Conservation (phyloP, 768 basidiomycete species). For the Saitozyma podzolica region DNA sequence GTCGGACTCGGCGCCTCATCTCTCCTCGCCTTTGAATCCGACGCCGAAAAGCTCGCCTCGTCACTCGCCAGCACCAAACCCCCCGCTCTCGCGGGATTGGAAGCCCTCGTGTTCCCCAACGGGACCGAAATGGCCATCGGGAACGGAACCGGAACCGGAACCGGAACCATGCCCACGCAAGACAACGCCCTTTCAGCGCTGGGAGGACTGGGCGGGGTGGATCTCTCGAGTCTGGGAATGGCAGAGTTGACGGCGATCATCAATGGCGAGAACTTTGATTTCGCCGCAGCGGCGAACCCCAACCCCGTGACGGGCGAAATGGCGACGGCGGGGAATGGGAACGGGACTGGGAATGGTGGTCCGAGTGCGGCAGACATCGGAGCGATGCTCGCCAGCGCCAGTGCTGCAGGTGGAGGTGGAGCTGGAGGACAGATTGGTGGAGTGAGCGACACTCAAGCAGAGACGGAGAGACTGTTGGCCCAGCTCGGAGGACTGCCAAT, state of each 20-base stretch:
- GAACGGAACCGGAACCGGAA: not conserved
- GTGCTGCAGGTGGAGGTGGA: too few relatives aligned
- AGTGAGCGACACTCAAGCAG: not conserved
- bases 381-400: too few relatives aligned
- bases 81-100: not conserved
- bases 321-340: not conserved
- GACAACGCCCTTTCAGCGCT: too few relatives aligned
- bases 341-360: not conserved
- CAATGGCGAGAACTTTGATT: constrained; percentile 10
- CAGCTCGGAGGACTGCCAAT: too few relatives aligned
- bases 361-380: too few relatives aligned
- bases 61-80: constrained; percentile 2
- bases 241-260: constrained; percentile 20
- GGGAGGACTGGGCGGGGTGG: constrained; percentile 3
- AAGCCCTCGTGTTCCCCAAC: constrained; percentile 1
- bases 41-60: constrained; percentile 1
- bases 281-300: not conserved
- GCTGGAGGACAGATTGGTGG: not conserved
- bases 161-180: not conserved
- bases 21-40: not conserved
- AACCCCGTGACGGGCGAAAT: not conserved
- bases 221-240: constrained; percentile 11
- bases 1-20: not conserved
- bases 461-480: constrained; percentile 4
- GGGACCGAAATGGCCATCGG: not conserved